Evolutionary conservation across 1,139 yeast species (phyloP).

Genomic region (Nakaseomyces uthaithaninus): DNA sequence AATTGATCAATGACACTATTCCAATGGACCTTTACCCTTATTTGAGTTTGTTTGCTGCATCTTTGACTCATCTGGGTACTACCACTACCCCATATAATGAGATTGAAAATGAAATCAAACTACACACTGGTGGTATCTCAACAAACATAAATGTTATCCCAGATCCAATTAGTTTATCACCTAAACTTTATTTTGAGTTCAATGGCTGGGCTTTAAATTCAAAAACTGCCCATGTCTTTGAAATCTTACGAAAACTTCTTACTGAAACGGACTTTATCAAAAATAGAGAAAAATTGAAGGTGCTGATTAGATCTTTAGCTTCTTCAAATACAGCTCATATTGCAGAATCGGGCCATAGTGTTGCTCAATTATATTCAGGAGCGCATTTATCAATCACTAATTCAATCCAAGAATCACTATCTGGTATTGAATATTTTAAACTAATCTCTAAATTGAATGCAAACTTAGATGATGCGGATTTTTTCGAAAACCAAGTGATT

Average conservation of each 20-base stretch:
- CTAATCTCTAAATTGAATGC: constrained; percentile 55
- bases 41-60: constrained; percentile 69
- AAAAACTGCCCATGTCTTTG: constrained; percentile 53
- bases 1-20: constrained; percentile 43
- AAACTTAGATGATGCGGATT: constrained; percentile 48
- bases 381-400: constrained; percentile 57
- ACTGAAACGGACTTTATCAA: constrained; percentile 58
- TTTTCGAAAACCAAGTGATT: constrained; percentile 46
- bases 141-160: constrained; percentile 51
- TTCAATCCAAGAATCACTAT: constrained; percentile 52
- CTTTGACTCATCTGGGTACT: constrained; percentile 84
- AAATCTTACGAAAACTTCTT: constrained; percentile 61
- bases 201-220: constrained; percentile 66
- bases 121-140: constrained; percentile 76
- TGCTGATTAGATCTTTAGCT: constrained; percentile 64
- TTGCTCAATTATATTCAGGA: constrained; percentile 62
- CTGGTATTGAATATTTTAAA: constrained; percentile 71
- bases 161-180: constrained; percentile 38
- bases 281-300: constrained; percentile 62
- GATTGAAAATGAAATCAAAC: constrained; percentile 75
- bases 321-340: constrained; percentile 71
- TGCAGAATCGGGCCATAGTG: constrained; percentile 84
- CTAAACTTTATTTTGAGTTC: constrained; percentile 44
- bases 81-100: constrained; percentile 58
- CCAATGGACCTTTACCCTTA: constrained; percentile 59